A percentile compares a stretch with the other conserved stretches of the same genome.
These are phyloP conservation scores for Colletotrichum echinochloae DNA, from an alignment of 2,329 filamentous ascomycete species.

Conservation along the genomic window DNA sequence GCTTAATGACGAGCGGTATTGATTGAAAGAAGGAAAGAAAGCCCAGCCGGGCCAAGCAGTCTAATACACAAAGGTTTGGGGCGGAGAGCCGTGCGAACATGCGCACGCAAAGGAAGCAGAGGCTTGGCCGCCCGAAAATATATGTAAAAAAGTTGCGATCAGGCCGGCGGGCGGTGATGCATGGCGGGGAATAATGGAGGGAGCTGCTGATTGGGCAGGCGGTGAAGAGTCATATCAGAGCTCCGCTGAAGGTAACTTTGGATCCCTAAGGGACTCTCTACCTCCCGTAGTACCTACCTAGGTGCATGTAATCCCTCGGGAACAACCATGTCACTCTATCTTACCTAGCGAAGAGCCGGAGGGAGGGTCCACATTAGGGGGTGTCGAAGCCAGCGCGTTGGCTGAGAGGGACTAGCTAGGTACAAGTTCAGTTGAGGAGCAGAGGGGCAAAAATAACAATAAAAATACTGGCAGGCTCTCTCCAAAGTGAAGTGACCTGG, in stretches of 20 bases:
- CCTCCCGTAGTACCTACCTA: background rate
- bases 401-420: background rate
- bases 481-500: background rate
- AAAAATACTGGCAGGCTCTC: background rate
- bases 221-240: conserved; percentile 26
- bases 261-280: too few relatives aligned
- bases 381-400: background rate
- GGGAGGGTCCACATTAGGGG: background rate
- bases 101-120: background rate
- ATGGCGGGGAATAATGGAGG: conserved; percentile 19
- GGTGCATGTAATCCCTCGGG: background rate
- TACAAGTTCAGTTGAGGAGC: background rate
- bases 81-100: conserved; percentile 3
- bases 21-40: background rate
- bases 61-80: background rate
- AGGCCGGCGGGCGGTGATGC: conserved; percentile 3
- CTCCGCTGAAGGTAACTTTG: background rate
- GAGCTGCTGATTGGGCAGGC: conserved; percentile 31
- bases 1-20: background rate
- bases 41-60: background rate
- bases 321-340: background rate
- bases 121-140: conserved; percentile 15
- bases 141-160: conserved; percentile 26
- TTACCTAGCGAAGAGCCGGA: background rate
- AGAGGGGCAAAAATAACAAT: too few relatives aligned